phyloP scores from a whole-genome alignment of 306 rosid species.

The Cucumis sativus region DNA sequence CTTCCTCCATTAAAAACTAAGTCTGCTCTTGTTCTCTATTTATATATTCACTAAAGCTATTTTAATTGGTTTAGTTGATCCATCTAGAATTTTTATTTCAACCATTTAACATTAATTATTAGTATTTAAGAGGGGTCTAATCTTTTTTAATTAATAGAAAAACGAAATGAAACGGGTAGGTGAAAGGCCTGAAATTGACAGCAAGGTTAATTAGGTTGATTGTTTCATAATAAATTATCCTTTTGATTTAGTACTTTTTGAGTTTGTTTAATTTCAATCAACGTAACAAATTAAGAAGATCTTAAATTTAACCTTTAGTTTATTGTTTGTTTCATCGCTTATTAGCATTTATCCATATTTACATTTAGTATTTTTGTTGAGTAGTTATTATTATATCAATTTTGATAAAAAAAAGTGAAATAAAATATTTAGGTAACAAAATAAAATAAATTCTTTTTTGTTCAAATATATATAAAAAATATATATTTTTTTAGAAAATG shows the following conservation, averaged over 20 bases:
- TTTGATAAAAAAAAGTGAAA: too few species aligned
- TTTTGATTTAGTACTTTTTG: background rate
- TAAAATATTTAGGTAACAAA: too few species aligned
- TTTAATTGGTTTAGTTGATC: background rate
- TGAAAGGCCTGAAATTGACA: background rate
- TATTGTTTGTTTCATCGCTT: too few species aligned
- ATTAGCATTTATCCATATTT: too few species aligned
- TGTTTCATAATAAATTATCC: background rate
- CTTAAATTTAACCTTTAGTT: too few species aligned
- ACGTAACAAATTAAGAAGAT: too few species aligned
- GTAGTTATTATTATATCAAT: too few species aligned
- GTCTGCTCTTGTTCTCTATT: background rate
- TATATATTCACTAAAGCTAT: background rate
- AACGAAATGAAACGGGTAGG: background rate
- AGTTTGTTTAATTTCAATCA: too few species aligned
- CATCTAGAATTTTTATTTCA: background rate
- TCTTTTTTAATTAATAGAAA: background rate
- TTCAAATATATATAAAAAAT: too few species aligned
- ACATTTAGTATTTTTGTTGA: too few species aligned
- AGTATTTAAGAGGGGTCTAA: background rate
- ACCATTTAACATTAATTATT: background rate
- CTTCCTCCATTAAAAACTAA: background rate
- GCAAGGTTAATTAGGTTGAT: background rate
- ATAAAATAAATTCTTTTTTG: too few species aligned
- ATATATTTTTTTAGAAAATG: too few species aligned